Evolutionary conservation across 345 rosid genomes (phyloP).

Genomic region (Streptanthus diversifolius): DNA sequence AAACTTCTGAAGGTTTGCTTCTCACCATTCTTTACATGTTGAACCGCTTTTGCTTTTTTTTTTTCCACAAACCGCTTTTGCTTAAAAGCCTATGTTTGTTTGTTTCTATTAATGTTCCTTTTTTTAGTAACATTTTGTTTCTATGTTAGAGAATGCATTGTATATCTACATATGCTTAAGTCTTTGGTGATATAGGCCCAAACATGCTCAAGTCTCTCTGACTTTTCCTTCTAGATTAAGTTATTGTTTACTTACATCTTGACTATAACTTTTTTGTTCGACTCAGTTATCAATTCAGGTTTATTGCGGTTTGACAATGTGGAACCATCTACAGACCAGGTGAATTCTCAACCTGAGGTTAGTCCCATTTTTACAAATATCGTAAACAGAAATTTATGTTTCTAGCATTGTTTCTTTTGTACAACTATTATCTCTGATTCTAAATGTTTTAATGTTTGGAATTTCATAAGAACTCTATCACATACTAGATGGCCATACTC

Average conservation of each 20-base stretch:
- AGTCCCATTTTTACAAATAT: background rate
- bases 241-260: background rate
- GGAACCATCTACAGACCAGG: constrained; percentile 43
- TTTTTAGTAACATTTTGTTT: background rate
- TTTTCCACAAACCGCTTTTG: background rate
- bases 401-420: background rate
- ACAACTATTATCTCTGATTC: background rate
- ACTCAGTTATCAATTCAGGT: constrained; percentile 38
- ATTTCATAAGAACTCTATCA: background rate
- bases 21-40: background rate
- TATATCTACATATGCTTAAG: background rate
- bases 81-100: background rate
- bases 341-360: constrained; percentile 54
- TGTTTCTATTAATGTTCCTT: background rate
- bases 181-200: background rate
- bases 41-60: background rate
- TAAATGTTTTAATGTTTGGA: background rate
- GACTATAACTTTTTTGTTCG: background rate
- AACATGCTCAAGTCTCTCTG: background rate
- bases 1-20: constrained; percentile 55
- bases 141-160: background rate
- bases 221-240: background rate
- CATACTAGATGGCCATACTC: background rate
- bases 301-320: constrained; percentile 42
- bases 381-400: background rate